phyloP scores from a whole-genome alignment of 345 rosid species.

The Eucalyptus pumila region DNA sequence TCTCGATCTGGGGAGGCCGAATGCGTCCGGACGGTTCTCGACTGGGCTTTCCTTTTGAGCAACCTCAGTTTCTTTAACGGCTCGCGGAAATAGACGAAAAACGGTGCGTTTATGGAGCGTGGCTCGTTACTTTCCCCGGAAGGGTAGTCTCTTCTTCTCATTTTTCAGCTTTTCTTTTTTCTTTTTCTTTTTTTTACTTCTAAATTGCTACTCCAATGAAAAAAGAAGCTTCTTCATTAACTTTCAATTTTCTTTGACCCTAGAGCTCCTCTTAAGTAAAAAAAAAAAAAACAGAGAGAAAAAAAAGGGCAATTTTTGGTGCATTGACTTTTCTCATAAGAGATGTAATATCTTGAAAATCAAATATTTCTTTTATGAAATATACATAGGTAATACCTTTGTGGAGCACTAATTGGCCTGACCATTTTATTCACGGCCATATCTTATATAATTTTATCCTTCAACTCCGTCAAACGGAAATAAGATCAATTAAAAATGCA shows the following conservation, averaged over 20 bases:
- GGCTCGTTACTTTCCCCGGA: not conserved
- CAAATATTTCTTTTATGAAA: not conserved
- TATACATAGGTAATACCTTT: not conserved
- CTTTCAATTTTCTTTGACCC: not conserved
- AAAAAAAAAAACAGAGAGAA: not conserved
- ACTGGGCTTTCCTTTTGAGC: not conserved
- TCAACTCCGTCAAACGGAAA: not conserved
- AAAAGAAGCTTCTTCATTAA: not conserved
- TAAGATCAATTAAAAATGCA: not conserved
- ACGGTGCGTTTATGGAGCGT: not conserved
- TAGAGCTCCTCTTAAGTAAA: not conserved
- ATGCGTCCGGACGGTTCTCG: not conserved
- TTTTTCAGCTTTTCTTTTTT: no score
- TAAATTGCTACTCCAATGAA: not conserved
- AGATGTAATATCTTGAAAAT: not conserved
- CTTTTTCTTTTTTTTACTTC: not conserved
- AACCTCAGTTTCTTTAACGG: not conserved
- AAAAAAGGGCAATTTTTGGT: not conserved
- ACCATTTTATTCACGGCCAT: not conserved
- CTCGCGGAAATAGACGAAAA: not conserved
- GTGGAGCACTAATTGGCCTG: not conserved
- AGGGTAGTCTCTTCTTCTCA: not conserved
- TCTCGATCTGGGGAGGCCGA: not conserved
- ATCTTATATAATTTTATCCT: not conserved
- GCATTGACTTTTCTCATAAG: not conserved